These are phyloP conservation scores for Suillus spraguei DNA, from an alignment of 768 basidiomycete genomes.

Conservation along the genomic window DNA sequence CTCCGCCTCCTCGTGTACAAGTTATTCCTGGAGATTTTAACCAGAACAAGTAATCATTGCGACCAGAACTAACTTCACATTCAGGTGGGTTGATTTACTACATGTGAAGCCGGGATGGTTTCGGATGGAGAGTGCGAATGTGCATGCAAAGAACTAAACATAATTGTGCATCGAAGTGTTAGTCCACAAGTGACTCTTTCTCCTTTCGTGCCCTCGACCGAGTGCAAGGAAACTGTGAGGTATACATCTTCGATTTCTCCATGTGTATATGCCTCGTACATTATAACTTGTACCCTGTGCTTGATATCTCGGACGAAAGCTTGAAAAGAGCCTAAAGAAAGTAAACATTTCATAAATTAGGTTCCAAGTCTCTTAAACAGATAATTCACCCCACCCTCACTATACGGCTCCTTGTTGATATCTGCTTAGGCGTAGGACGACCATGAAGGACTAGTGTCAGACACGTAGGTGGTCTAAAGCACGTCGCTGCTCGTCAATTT, in stretches of 20 bases:
- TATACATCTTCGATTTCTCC: conserved; percentile 4
- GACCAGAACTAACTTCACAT: not conserved
- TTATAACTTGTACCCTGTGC: too few relatives aligned
- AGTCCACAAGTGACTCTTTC: not conserved
- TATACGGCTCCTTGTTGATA: not conserved
- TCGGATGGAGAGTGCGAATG: not conserved
- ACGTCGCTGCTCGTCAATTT: not conserved
- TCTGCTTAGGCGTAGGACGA: conserved; percentile 6
- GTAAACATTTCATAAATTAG: not conserved
- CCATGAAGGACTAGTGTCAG: not conserved
- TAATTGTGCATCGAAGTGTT: not conserved
- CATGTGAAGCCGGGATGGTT: not conserved
- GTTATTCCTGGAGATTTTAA: not conserved
- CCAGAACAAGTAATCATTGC: conserved; percentile 5
- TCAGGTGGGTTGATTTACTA: conserved; percentile 3
- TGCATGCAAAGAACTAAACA: not conserved
- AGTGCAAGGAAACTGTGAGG: conserved; percentile 4
- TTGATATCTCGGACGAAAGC: not conserved
- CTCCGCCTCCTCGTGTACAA: not conserved
- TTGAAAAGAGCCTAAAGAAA: not conserved
- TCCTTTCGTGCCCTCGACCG: not conserved
- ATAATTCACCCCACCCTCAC: not conserved
- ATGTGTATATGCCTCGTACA: not conserved
- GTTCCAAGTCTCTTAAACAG: not conserved
- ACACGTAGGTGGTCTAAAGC: not conserved